Evolutionary conservation across 2,329 filamentous ascomycete genomes (phyloP).

Genomic region (Fusarium virguliforme): DNA sequence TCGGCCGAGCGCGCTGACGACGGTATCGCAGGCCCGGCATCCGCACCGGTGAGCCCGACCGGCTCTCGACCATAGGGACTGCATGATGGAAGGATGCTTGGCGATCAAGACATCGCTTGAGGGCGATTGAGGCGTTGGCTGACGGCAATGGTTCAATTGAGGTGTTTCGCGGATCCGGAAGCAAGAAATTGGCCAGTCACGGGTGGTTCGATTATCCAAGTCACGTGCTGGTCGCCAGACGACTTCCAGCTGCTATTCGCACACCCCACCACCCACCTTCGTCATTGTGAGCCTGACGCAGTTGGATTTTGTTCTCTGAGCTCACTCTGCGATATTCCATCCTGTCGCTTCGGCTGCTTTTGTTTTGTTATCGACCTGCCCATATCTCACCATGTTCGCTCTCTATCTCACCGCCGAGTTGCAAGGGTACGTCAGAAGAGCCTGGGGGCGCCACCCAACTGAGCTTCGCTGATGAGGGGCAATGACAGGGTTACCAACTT

Average conservation of each 20-base stretch:
- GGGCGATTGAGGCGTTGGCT: conserved; percentile 30
- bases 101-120: conserved; percentile 47
- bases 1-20: conserved; percentile 65
- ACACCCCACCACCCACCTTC: conserved; percentile 50
- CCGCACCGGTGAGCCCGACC: conserved; percentile 75
- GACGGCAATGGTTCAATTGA: conserved; percentile 44
- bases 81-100: conserved; percentile 69
- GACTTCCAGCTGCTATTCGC: conserved; percentile 39
- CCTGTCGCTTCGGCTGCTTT: background rate
- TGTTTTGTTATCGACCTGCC: background rate
- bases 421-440: conserved; percentile 68
- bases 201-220: conserved; percentile 48
- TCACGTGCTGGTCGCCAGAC: conserved; percentile 44
- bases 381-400: conserved; percentile 70
- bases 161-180: conserved; percentile 42
- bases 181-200: conserved; percentile 48
- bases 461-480: conserved; percentile 43
- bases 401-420: conserved; percentile 79
- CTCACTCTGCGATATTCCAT: conserved; percentile 15
- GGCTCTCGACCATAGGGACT: conserved; percentile 78
- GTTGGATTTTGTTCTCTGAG: conserved; percentile 30
- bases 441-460: conserved; percentile 5
- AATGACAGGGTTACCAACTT: conserved; percentile 86
- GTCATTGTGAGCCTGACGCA: conserved; percentile 32
- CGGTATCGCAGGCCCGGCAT: conserved; percentile 73